phyloP scores from a whole-genome alignment of 2,329 filamentous ascomycete genomes.

The Colletotrichum lupini region DNA sequence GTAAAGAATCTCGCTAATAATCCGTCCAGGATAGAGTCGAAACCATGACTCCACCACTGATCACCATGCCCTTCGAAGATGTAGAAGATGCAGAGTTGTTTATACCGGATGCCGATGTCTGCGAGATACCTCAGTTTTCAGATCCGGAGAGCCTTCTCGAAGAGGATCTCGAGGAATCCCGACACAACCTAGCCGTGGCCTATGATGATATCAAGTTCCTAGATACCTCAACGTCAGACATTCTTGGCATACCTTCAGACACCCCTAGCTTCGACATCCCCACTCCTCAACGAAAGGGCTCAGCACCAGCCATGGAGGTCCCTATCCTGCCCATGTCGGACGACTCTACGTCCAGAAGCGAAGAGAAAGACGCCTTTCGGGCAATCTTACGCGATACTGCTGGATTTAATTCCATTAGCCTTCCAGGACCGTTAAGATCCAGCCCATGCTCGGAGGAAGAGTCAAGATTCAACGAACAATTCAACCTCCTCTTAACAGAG shows the following conservation, averaged over 20 bases:
- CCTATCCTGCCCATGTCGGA: not conserved
- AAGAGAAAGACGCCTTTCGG: not conserved
- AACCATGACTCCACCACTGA: slow-evolving; percentile 7
- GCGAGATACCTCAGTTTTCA: slow-evolving; percentile 43
- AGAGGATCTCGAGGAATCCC: slow-evolving; percentile 15
- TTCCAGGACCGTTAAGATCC: accelerated
- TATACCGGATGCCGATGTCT: slow-evolving; percentile 36
- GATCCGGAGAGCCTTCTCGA: slow-evolving; percentile 43
- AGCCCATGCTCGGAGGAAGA: not conserved
- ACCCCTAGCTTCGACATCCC: slow-evolving; percentile 3
- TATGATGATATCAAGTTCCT: not conserved
- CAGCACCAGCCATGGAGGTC: not conserved
- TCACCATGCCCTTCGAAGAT: not conserved
- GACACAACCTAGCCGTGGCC: slow-evolving; percentile 2
- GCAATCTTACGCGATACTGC: not conserved
- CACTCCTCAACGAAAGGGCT: not conserved
- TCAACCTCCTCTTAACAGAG: slow-evolving; percentile 38
- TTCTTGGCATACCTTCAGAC: not conserved
- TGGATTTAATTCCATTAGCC: not conserved
- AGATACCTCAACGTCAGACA: not conserved
- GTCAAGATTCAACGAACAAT: slow-evolving; percentile 39
- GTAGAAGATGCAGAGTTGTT: slow-evolving; percentile 34
- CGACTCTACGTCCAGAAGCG: not conserved
- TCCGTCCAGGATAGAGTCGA: slow-evolving; percentile 15
- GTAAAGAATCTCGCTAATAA: not conserved